These are phyloP conservation scores for Alnus glutinosa DNA, from an alignment of 306 rosid genomes.

Conservation along the genomic window DNA sequence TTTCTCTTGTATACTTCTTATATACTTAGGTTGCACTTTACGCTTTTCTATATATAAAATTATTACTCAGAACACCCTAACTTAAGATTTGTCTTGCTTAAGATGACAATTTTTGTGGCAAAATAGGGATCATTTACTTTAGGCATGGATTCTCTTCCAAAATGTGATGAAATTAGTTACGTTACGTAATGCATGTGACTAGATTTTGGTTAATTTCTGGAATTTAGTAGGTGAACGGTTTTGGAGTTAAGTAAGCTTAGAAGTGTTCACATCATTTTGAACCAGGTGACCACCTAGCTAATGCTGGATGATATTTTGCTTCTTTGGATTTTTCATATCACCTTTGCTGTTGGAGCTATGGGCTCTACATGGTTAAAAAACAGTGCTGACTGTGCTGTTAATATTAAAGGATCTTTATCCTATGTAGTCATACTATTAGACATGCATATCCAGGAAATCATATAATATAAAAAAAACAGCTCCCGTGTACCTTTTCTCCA, in stretches of 20 bases:
- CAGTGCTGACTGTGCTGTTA: background rate
- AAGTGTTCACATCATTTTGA: background rate
- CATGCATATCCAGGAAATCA: background rate
- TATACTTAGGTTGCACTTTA: too few relatives aligned
- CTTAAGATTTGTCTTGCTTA: background rate
- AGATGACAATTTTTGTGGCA: background rate
- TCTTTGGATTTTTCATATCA: background rate
- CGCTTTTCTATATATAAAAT: too few relatives aligned
- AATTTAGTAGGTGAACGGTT: too few relatives aligned
- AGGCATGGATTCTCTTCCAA: background rate
- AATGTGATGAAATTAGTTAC: background rate
- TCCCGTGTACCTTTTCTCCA: background rate
- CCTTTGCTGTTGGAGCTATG: background rate
- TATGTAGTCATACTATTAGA: background rate
- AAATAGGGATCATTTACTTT: background rate
- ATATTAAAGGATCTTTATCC: background rate
- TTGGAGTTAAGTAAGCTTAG: background rate
- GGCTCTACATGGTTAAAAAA: background rate
- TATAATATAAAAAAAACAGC: too few relatives aligned
- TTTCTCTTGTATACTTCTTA: too few relatives aligned
- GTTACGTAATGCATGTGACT: background rate
- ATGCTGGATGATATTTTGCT: background rate
- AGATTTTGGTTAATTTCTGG: background rate
- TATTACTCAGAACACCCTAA: background rate
- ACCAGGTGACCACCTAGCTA: background rate